A percentile compares a stretch with the other conserved stretches of the same genome.
Evolutionary conservation across 345 rosid species (phyloP).

Genomic region (Geranium brycei): DNA sequence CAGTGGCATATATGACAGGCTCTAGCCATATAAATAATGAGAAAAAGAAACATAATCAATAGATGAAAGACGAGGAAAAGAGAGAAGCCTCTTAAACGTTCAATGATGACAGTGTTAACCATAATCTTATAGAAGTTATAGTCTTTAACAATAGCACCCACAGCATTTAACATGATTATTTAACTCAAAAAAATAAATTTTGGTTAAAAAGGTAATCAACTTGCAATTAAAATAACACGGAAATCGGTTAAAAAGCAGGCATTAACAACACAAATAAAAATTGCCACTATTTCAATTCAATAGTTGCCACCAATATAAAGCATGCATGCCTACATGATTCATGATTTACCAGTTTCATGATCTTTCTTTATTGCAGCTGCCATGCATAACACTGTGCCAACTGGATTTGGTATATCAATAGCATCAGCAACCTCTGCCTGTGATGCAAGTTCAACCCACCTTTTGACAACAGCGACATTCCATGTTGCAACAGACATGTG

Average conservation of each 20-base stretch:
- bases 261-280: neutral
- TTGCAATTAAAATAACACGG: neutral
- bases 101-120: neutral
- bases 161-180: neutral
- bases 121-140: neutral
- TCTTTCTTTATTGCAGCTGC: constrained; percentile 83
- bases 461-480: constrained; percentile 82
- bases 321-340: constrained; percentile 3
- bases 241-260: neutral
- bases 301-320: neutral
- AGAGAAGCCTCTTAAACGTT: neutral
- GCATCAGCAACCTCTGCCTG: constrained; percentile 55
- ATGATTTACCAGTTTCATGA: constrained; percentile 70
- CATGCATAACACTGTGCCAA: constrained; percentile 88
- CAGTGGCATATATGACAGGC: neutral
- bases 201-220: neutral
- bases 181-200: neutral
- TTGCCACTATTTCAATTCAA: neutral
- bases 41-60: neutral
- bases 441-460: constrained; percentile 82
- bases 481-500: constrained; percentile 79
- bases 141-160: neutral
- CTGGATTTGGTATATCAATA: constrained; percentile 64
- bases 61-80: neutral
- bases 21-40: neutral